A percentile compares a stretch with the other conserved stretches of the same genome.
Evolutionary conservation across 176 grass and related monocot species (phyloP).

Genomic region (Oryza coarctata): DNA sequence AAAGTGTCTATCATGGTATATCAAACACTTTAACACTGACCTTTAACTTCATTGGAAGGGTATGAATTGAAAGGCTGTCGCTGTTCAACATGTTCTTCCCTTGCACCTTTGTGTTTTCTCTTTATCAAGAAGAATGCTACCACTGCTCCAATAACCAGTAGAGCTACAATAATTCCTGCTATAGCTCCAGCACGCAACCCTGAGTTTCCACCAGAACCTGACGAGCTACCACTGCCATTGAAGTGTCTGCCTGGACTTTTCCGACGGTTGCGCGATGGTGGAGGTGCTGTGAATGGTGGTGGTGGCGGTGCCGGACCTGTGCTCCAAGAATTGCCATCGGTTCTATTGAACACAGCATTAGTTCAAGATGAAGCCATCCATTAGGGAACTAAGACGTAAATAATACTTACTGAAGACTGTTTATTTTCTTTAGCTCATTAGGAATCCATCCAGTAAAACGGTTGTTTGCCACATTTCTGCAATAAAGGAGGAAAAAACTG

Average conservation of each 20-base stretch:
- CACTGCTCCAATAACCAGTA: conserved; percentile 65
- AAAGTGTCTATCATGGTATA: conserved; percentile 20
- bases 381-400: conserved; percentile 14
- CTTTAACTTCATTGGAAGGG: conserved; percentile 70
- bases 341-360: conserved; percentile 52
- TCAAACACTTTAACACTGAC: conserved; percentile 41
- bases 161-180: conserved; percentile 71
- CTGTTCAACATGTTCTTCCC: conserved; percentile 60
- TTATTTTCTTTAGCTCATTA: conserved; percentile 77
- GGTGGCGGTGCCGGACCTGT: conserved; percentile 77
- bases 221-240: conserved; percentile 37
- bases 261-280: conserved; percentile 44
- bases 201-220: conserved; percentile 51
- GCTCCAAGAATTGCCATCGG: conserved; percentile 89
- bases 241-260: conserved; percentile 60
- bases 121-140: conserved; percentile 74
- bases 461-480: conserved; percentile 88
- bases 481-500: conserved; percentile 29
- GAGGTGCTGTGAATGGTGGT: conserved; percentile 76
- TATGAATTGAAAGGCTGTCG: conserved; percentile 60
- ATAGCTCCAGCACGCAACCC: conserved; percentile 58
- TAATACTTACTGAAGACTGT: conserved; percentile 71
- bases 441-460: conserved; percentile 96
- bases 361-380: not conserved
- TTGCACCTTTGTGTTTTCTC: conserved; percentile 51